phyloP scores from a whole-genome alignment of 1,284 basidiomycete species.

The Moesziomyces sp. region DNA sequence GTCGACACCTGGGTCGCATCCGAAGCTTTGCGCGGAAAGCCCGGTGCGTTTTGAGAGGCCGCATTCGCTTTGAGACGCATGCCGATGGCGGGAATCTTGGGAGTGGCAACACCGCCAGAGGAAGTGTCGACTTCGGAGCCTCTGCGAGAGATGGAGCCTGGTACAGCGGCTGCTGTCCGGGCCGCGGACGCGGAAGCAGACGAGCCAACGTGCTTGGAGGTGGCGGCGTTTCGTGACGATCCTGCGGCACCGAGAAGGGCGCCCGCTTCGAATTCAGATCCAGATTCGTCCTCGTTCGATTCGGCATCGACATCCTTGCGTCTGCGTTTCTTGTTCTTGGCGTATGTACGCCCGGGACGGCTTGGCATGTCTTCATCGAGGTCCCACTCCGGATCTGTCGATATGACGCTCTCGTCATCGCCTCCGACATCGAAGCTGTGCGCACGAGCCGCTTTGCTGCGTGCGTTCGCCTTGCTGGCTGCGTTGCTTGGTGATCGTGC shows the following conservation, averaged over 20 bases:
- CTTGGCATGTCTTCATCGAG: conserved; percentile 53
- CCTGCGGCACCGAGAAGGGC: conserved; percentile 27
- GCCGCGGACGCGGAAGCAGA: conserved; percentile 16
- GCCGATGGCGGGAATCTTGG: conserved; percentile 36
- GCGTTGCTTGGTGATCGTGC: conserved; percentile 17
- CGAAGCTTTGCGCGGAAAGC: conserved; percentile 38
- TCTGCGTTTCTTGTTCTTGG: conserved; percentile 52
- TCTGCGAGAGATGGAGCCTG: conserved; percentile 12
- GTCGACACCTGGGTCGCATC: conserved; percentile 31
- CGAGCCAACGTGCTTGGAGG: conserved; percentile 19
- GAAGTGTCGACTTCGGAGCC: conserved; percentile 23
- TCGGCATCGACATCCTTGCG: conserved; percentile 38
- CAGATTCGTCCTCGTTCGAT: conserved; percentile 45
- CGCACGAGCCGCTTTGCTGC: conserved; percentile 32
- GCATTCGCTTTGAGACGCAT: conserved; percentile 55
- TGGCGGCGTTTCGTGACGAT: conserved; percentile 13
- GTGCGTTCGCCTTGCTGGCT: conserved; percentile 29
- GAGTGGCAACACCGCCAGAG: conserved; percentile 12
- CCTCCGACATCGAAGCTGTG: conserved; percentile 27
- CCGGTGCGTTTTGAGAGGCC: conserved; percentile 26
- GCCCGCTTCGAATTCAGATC: conserved; percentile 48
- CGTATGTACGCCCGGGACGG: conserved; percentile 51
- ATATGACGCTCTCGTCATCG: conserved; percentile 46
- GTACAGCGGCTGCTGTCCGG: conserved; percentile 11
- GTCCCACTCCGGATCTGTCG: conserved; percentile 55